Evolutionary conservation across 139 green algal species (phyloP).

Genomic region (Penium margaritaceum): DNA sequence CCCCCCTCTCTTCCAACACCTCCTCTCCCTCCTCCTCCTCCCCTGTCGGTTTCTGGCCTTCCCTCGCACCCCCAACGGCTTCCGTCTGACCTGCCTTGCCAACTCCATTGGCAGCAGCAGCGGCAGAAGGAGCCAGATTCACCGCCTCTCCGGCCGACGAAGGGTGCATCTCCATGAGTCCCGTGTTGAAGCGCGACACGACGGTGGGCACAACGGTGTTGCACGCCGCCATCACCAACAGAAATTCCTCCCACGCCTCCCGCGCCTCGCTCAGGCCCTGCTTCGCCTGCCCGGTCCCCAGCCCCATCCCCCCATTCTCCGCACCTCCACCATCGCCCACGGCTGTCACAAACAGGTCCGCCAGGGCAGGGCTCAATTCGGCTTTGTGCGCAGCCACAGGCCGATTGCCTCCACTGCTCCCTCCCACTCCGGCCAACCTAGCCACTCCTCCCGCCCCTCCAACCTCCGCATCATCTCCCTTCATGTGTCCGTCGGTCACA

Average conservation of each 20-base stretch:
- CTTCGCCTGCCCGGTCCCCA: too few relatives aligned
- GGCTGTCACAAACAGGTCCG: too few relatives aligned
- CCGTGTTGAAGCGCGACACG: background rate
- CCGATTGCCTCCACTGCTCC: too few relatives aligned
- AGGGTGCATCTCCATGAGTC: background rate
- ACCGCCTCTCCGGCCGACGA: background rate
- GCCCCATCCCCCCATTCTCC: too few relatives aligned
- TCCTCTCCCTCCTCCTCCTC: slow-evolving; percentile 8
- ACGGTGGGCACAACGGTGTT: slow-evolving; percentile 34
- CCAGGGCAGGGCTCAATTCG: too few relatives aligned
- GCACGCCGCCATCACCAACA: slow-evolving; percentile 34
- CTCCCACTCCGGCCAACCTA: too few relatives aligned
- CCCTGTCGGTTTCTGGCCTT: background rate
- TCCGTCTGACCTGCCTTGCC: background rate
- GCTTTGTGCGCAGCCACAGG: too few relatives aligned
- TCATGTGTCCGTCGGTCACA: too few relatives aligned
- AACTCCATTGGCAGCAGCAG: background rate
- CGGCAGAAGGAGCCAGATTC: background rate
- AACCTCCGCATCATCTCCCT: too few relatives aligned
- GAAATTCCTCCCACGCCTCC: slow-evolving; percentile 2
- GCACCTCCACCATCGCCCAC: too few relatives aligned
- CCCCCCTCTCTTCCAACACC: background rate
- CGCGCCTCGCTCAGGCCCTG: too few relatives aligned
- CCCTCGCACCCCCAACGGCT: background rate
- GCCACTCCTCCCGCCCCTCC: too few relatives aligned